Base-by-base conservation (phyloP, 2,329 filamentous ascomycete genomes). In the Orbilia blumenaviensis region DNA sequence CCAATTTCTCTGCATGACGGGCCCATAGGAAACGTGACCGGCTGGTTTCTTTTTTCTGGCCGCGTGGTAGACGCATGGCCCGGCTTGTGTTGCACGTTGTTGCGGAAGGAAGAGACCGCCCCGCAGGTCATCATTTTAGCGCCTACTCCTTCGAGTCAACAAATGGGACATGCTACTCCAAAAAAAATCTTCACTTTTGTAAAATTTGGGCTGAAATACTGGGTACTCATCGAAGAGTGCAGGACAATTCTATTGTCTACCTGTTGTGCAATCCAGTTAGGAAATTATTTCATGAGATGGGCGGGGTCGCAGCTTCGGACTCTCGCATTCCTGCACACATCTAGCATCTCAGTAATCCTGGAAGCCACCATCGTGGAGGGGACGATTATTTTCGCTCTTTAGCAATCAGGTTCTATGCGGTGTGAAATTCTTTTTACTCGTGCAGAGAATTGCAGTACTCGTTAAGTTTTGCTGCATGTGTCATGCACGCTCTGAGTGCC, bases 381-480 rank as follows among this genome's bases (percentile, higher is more conserved):
- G 16, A 42, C 52, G 36, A 62, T 61, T 54, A 74, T 42, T 10
- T 50, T 36, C 21, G 44, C 48, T 38, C 12, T 42, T 41, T 42
- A 60, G 71, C 71, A 75, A 75, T 67, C 62, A 75, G n/a, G 27
- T 27, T 29, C 32, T 50, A 48, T 63, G 71, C 71, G 42, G 29
- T 38, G 54, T 67, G 46, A 67, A 75, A 75, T 63, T 67, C 27
- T 32, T 32, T 42, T 32, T 61, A 42, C 21, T 46, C 27, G 69
- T 67, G 69, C 69, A 75, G 69, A 61, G 54, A 44, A 18, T 18
- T 16, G 32, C 29, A 32, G n/a, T n/a, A n/a, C n/a, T n/a, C n/a
- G n/a, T 42, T 42, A 58, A 58, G 69, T 63, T 75, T 48, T 64
- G 48, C 21, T 69, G 72, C 72, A 76, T 50, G 48, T 69, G 71